These are phyloP conservation scores for Prunus mira DNA, from an alignment of 306 rosid species.

Conservation along the genomic window DNA sequence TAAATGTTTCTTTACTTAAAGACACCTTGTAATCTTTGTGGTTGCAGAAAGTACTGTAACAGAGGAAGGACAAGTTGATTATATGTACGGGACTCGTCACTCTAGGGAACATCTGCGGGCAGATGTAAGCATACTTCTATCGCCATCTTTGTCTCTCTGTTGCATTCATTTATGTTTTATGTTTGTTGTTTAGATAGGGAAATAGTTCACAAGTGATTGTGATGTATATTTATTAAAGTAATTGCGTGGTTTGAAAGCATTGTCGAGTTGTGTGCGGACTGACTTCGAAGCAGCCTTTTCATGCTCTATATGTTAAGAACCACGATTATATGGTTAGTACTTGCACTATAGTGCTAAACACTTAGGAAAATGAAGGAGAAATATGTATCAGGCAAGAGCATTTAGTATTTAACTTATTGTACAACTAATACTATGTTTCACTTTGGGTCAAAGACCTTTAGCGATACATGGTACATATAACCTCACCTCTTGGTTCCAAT, in stretches of 20 bases:
- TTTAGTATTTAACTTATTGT: neutral
- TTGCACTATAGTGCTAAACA: neutral
- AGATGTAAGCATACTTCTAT: slow-evolving; percentile 46
- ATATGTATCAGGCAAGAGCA: neutral
- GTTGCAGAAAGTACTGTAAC: slow-evolving; percentile 50
- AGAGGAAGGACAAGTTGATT: slow-evolving; percentile 40
- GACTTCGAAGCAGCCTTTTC: neutral
- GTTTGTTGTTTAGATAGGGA: neutral
- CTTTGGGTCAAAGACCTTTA: neutral
- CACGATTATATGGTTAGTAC: neutral
- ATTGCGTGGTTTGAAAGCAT: neutral
- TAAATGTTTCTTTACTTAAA: slow-evolving; percentile 7
- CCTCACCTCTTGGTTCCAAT: neutral
- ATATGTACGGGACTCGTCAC: slow-evolving; percentile 21
- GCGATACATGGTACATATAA: neutral
- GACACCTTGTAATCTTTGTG: slow-evolving; percentile 24
- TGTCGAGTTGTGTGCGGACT: neutral
- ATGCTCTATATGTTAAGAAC: neutral
- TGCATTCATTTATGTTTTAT: neutral
- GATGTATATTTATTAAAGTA: neutral
- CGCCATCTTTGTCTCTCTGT: neutral
- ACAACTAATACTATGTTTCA: neutral
- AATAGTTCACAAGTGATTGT: neutral
- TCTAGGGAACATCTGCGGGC: slow-evolving; percentile 34
- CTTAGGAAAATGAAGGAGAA: neutral